phyloP scores from a whole-genome alignment of 495 filamentous ascomycete genomes.

The Diplogelasinospora grovesii region DNA sequence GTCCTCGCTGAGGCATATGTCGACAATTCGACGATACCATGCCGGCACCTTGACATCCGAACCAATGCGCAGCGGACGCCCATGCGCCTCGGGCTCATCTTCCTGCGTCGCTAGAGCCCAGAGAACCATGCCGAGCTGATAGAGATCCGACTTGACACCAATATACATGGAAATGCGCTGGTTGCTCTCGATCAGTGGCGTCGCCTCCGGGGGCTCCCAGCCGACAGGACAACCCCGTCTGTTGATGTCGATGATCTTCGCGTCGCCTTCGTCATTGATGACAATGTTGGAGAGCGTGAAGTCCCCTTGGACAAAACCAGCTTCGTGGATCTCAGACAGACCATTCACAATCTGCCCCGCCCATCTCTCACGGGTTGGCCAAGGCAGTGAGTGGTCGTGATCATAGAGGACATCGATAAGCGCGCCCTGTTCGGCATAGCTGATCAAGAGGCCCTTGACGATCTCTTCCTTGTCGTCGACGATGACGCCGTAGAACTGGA shows the following conservation, averaged over 20 bases:
- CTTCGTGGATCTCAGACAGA: conserved; percentile 87
- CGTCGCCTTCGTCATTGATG: conserved; percentile 75
- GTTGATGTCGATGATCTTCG: conserved; percentile 98
- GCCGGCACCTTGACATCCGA: conserved; percentile 33
- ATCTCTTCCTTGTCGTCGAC: conserved; percentile 67
- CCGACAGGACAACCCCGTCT: conserved; percentile 90
- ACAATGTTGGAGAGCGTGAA: conserved; percentile 98
- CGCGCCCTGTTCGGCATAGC: conserved; percentile 79
- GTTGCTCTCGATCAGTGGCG: conserved; percentile 77
- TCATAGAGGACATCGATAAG: conserved; percentile 90
- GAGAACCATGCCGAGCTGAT: conserved; percentile 92
- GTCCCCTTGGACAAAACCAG: conserved; percentile 95
- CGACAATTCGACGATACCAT: conserved; percentile 40
- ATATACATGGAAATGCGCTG: conserved; percentile 98
- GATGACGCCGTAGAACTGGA: conserved; percentile 82
- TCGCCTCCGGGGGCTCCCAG: conserved; percentile 95
- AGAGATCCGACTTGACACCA: conserved; percentile 94
- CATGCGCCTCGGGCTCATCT: conserved; percentile 81
- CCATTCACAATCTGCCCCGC: conserved; percentile 88
- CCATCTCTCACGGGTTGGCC: conserved; percentile 79
- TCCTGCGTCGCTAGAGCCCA: conserved; percentile 84
- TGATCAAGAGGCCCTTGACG: conserved; percentile 88
- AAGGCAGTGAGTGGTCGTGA: conserved; percentile 55
- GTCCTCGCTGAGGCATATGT: conserved; percentile 38
- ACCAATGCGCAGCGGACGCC: conserved; percentile 56